phyloP scores from a whole-genome alignment of 208 protist species.

The Leishmania tropica region DNA sequence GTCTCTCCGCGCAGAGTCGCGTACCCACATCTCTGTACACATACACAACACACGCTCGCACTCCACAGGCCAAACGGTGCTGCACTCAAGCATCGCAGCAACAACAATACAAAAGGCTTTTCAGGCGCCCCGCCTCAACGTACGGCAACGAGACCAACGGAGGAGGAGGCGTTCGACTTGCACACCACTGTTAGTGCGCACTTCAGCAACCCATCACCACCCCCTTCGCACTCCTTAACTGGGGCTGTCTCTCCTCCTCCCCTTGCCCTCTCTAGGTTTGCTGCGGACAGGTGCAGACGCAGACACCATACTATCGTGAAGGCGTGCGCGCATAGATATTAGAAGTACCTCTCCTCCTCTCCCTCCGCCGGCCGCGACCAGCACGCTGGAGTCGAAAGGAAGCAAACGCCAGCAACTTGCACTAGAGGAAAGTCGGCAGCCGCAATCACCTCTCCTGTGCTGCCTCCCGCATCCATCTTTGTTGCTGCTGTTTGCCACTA shows the following conservation, averaged over 20 bases:
- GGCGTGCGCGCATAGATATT: not conserved
- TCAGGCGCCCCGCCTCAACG: not conserved
- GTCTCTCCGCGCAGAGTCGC: not conserved
- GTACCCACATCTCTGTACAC: not conserved
- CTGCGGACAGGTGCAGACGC: not conserved
- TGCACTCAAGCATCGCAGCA: not conserved
- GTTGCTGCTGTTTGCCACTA: not conserved
- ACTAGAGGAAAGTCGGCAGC: too few species aligned
- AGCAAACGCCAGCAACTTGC: not conserved
- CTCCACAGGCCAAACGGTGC: not conserved
- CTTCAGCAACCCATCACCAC: not conserved
- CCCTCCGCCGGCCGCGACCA: not conserved
- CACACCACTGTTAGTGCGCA: not conserved
- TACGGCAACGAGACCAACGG: not conserved
- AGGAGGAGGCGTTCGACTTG: not conserved
- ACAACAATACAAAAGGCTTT: not conserved
- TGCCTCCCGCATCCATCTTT: not conserved
- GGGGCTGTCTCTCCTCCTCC: not conserved
- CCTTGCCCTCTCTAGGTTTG: not conserved
- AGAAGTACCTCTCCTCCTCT: not conserved
- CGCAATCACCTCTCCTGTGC: not conserved
- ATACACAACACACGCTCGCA: not conserved
- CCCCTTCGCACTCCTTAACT: not conserved
- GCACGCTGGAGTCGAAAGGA: not conserved
- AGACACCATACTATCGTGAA: not conserved